These are phyloP conservation scores for Candida glaebosa DNA, from an alignment of 805 yeast species.

Conservation along the genomic window DNA sequence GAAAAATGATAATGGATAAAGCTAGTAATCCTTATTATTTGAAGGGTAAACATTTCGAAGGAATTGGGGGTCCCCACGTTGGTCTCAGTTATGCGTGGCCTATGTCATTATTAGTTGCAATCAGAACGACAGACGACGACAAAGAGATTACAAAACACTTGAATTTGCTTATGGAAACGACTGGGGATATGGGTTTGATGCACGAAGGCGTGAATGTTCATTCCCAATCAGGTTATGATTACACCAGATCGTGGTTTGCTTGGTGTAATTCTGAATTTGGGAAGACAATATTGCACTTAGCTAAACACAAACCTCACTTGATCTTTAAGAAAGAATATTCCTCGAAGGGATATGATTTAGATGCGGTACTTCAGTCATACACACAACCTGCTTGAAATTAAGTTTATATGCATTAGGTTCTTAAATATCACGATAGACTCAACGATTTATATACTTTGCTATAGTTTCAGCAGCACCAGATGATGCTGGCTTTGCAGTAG, in stretches of 20 bases:
- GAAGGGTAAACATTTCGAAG: conserved; percentile 59
- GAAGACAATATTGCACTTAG: conserved; percentile 75
- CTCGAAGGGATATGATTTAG: conserved; percentile 26
- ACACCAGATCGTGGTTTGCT: conserved; percentile 86
- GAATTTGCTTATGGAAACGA: conserved; percentile 50
- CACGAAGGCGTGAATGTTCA: conserved; percentile 79
- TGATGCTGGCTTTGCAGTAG: conserved; percentile 57
- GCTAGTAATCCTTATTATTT: conserved; percentile 77
- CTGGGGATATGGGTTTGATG: conserved; percentile 76
- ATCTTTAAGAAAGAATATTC: conserved; percentile 49
- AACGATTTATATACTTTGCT: conserved; percentile 57
- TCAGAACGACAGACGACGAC: conserved; percentile 72
- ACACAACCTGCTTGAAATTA: background rate
- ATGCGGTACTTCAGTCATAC: conserved; percentile 13
- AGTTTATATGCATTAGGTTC: background rate
- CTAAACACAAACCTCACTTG: conserved; percentile 67
- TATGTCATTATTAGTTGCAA: conserved; percentile 72
- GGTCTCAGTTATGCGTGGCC: conserved; percentile 88
- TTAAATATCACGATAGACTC: conserved; percentile 3
- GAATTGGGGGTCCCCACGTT: conserved; percentile 90
- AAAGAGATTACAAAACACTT: conserved; percentile 57
- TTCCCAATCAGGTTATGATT: conserved; percentile 42
- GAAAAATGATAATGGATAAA: conserved; percentile 67
- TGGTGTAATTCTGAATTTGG: conserved; percentile 95
- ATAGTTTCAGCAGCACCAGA: conserved; percentile 70